These are phyloP conservation scores for Schwanniomyces yamadae DNA, from an alignment of 805 yeast genomes.

Conservation along the genomic window DNA sequence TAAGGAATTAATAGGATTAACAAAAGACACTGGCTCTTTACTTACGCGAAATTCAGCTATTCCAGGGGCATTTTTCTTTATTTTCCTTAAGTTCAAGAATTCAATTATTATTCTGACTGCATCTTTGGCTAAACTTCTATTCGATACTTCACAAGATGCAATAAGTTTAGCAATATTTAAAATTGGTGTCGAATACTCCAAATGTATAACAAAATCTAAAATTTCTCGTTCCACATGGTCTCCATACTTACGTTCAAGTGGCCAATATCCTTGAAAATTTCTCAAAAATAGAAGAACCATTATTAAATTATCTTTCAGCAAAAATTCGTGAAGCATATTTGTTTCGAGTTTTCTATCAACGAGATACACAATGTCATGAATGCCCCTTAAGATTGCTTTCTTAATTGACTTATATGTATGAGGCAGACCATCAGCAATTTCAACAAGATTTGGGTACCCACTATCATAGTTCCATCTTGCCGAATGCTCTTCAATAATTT, in stretches of 20 bases:
- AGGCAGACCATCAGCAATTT: conserved; percentile 16
- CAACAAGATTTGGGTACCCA: conserved; percentile 30
- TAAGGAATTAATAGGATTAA: conserved; percentile 60
- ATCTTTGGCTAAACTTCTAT: conserved; percentile 17
- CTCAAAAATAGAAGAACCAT: conserved; percentile 48
- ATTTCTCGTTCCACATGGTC: conserved; percentile 66
- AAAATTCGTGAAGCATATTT: conserved; percentile 18
- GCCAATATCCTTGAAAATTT: conserved; percentile 58
- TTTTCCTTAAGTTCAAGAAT: conserved; percentile 27
- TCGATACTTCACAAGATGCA: conserved; percentile 14
- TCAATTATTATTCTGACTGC: conserved; percentile 32
- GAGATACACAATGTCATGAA: conserved; percentile 28
- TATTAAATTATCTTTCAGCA: conserved; percentile 37
- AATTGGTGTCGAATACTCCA: conserved; percentile 46
- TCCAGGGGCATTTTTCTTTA: conserved; percentile 24
- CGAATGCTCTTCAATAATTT: conserved; percentile 41
- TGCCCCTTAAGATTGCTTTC: conserved; percentile 29
- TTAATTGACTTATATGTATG: conserved; percentile 22
- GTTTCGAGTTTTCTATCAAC: conserved; percentile 21
- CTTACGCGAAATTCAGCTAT: conserved; percentile 45
- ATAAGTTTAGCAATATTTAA: conserved; percentile 42
- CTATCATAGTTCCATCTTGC: conserved; percentile 35
- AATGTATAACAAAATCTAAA: conserved; percentile 48
- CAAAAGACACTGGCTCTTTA: conserved; percentile 50
- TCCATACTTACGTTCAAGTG: conserved; percentile 58